A percentile compares a stretch with the other conserved stretches of the same genome.
phyloP scores from a whole-genome alignment of 73 alveolate genomes.

The Effrenium voratum region DNA sequence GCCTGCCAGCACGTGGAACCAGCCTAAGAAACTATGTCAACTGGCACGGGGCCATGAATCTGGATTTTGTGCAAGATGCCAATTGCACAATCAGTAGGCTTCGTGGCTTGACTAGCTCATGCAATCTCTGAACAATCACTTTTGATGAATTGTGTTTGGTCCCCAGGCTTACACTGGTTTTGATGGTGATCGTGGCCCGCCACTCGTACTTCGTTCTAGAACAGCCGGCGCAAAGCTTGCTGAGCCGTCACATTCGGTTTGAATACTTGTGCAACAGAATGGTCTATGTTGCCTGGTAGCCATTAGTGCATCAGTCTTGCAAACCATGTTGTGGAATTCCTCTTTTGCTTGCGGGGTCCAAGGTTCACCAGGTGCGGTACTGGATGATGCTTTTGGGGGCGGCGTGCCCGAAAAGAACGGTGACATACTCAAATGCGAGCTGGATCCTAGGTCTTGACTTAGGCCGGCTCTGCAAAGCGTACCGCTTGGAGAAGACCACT shows the following conservation, averaged over 20 bases:
- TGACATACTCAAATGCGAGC: background rate
- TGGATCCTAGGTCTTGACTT: background rate
- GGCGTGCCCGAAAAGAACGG: background rate
- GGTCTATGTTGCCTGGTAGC: too few species aligned
- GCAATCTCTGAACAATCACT: too few species aligned
- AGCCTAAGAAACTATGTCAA: slow-evolving; percentile 15
- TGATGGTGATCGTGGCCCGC: too few species aligned
- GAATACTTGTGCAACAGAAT: too few species aligned
- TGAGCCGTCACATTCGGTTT: too few species aligned
- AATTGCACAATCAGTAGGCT: background rate
- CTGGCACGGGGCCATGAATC: background rate
- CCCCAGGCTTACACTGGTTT: too few species aligned
- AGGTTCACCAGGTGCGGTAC: background rate
- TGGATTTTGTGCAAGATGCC: slow-evolving; percentile 6
- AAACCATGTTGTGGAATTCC: too few species aligned
- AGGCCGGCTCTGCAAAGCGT: background rate
- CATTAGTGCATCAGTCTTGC: too few species aligned
- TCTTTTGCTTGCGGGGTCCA: too few species aligned
- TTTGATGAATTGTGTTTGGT: too few species aligned
- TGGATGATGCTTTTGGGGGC: background rate
- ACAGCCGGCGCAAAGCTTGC: too few species aligned
- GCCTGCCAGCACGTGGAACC: slow-evolving; percentile 38
- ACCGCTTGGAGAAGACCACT: background rate
- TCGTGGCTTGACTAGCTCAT: background rate
- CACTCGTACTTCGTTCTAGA: too few species aligned